Evolutionary conservation across 805 yeast species (phyloP), one percentile per base, ranked within the genome.

Genomic region (Candida boidinii): DNA sequence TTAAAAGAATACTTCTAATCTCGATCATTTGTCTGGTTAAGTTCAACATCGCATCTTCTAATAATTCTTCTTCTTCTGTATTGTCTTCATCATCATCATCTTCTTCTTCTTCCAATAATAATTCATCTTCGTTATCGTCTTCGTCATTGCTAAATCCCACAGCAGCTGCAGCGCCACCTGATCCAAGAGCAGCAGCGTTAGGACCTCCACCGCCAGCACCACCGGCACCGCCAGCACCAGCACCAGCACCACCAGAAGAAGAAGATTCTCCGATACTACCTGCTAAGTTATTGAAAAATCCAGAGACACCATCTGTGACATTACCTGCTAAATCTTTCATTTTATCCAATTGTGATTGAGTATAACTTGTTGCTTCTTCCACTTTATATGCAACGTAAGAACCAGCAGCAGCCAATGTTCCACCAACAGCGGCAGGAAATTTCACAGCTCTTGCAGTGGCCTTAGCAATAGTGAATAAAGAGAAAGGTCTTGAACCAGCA

Each of bases 11-110:
- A 32, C 79, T 71, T 51, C 97, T 68, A 36, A 92, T 88, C 55
- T 94, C 98, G 47, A 92, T 94, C 99, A 92, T 92, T 56, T 87
- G 95, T 44, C 87, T 76, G 7, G 98, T 94, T 41, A 92, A 59
- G 42, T 81, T 80, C 54, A 92, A 63, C 80, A 92, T 92, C 34
- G 85, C 90, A 43, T 78, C 81, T 39, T 78, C 76, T 2, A 86
- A 72, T 29, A 64, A 65, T 34, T 75, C 80, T 16, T 68, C 68
- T 14, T 54, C 61, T 23, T 55, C 49, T 23, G 62, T 67, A 7
- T 65, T 66, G 10, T 65, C 67, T 1, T 65, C 71, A n/a, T 63
- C 69, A 13, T 64, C 64, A 15, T 58, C 48, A 29, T 58, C 58
- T 29, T 58, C 58, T 4, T 60, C 59, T 3, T 68, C 70, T 16